Percentiles rank a stretch among this genome's conserved stretches.
phyloP scores from a whole-genome alignment of 768 basidiomycete genomes.

The Pholiota molesta region DNA sequence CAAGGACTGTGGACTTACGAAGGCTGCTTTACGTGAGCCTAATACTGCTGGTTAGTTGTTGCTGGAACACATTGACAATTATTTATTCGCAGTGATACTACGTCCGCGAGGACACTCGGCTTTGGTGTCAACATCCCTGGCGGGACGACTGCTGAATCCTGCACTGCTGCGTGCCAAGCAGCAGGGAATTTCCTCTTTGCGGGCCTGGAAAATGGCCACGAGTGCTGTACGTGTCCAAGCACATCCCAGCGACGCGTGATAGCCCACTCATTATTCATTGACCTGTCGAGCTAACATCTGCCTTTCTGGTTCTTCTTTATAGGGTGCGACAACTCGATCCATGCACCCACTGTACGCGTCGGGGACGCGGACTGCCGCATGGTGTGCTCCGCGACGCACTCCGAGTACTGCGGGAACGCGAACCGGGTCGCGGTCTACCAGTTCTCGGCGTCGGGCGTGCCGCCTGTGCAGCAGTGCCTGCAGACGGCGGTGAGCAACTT shows the following conservation, averaged over 20 bases:
- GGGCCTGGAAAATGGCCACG: slow-evolving; percentile 47
- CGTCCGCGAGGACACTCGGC: slow-evolving; percentile 34
- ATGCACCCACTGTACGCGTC: slow-evolving; percentile 37
- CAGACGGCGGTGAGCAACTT: slow-evolving; percentile 37
- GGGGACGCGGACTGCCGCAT: slow-evolving; percentile 43
- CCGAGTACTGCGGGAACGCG: slow-evolving; percentile 42
- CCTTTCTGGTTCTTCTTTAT: neutral
- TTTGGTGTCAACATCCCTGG: slow-evolving; percentile 42
- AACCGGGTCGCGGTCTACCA: slow-evolving; percentile 41
- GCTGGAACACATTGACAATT: neutral
- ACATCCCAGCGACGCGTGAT: no score
- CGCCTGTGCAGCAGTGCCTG: slow-evolving; percentile 32
- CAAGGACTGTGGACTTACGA: slow-evolving; percentile 52
- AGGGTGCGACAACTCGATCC: slow-evolving; percentile 44
- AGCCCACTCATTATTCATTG: no score
- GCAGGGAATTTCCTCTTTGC: slow-evolving; percentile 41
- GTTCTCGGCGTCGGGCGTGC: slow-evolving; percentile 29
- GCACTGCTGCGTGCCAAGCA: slow-evolving; percentile 48
- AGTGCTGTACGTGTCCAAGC: slow-evolving; percentile 47
- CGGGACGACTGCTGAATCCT: slow-evolving; percentile 51
- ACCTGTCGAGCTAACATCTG: neutral
- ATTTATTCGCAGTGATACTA: slow-evolving; percentile 32
- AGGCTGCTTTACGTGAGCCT: slow-evolving; percentile 64
- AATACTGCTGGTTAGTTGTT: neutral
- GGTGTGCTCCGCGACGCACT: slow-evolving; percentile 40